Percentiles rank a stretch among this genome's conserved stretches.
phyloP scores from a whole-genome alignment of 2,329 filamentous ascomycete species.

The Diplodia mutila region DNA sequence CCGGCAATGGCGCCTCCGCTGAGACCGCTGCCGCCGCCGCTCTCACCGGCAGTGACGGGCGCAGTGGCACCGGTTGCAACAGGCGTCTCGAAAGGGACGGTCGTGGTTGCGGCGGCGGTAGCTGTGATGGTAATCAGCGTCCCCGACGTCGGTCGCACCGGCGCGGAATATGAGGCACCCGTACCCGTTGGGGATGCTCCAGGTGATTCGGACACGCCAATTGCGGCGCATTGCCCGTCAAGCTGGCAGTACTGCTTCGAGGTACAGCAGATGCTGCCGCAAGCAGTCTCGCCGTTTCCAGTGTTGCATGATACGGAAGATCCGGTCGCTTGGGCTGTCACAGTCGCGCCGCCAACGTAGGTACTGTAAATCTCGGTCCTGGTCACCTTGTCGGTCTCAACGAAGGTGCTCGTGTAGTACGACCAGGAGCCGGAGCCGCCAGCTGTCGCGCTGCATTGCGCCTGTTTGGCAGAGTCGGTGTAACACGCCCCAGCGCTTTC shows the following conservation, averaged over 20 bases:
- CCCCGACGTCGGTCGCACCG: conserved; percentile 54
- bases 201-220: conserved; percentile 55
- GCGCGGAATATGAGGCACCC: conserved; percentile 49
- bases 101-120: conserved; percentile 51
- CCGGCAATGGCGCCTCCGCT: conserved; percentile 77
- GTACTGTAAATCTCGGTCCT: conserved; percentile 59
- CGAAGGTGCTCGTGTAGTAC: conserved; percentile 61
- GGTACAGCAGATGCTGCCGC: conserved; percentile 72
- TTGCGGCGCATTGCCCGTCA: conserved; percentile 61
- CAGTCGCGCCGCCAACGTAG: conserved; percentile 35
- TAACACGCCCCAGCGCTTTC: conserved; percentile 35
- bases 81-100: conserved; percentile 54
- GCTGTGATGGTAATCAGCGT: conserved; percentile 56
- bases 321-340: conserved; percentile 33
- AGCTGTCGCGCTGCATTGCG: conserved; percentile 37
- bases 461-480: conserved; percentile 41
- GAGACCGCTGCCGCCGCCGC: conserved; percentile 49
- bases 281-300: conserved; percentile 60
- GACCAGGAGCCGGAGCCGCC: conserved; percentile 53
- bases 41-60: conserved; percentile 35
- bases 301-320: conserved; percentile 44
- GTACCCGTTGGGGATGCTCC: conserved; percentile 39
- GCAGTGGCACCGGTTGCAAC: conserved; percentile 58
- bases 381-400: conserved; percentile 60
- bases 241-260: conserved; percentile 68